Percentiles rank a stretch among this genome's conserved stretches.
phyloP scores from a whole-genome alignment of 441 rosid genomes.

The Sinapis alba region DNA sequence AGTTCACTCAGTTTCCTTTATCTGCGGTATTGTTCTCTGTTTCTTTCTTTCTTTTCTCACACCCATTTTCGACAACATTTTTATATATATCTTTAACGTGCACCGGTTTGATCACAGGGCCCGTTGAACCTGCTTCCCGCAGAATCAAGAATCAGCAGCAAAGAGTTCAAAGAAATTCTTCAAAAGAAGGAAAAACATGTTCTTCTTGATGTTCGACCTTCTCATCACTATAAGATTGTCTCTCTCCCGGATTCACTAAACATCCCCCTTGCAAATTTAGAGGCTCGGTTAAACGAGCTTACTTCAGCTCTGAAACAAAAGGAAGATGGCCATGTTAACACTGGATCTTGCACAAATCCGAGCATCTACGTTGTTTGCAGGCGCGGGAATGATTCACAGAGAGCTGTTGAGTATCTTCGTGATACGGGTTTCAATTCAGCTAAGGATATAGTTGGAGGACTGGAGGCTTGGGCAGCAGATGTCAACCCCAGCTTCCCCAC shows the following conservation, averaged over 20 bases:
- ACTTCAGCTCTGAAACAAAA: constrained; percentile 61
- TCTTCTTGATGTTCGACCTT: constrained; percentile 85
- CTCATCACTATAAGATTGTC: constrained; percentile 83
- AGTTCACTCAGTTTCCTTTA: constrained; percentile 79
- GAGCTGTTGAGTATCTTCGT: constrained; percentile 73
- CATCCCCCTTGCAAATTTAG: constrained; percentile 69
- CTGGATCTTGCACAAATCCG: constrained; percentile 37
- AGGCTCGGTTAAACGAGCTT: constrained; percentile 64
- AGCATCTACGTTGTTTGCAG: constrained; percentile 71
- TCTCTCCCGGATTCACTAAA: constrained; percentile 78
- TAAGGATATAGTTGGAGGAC: constrained; percentile 78
- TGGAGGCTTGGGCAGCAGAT: constrained; percentile 76
- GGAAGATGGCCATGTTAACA: constrained; percentile 42
- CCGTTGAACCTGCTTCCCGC: constrained; percentile 58
- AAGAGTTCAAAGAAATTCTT: constrained; percentile 57
- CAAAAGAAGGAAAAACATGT: constrained; percentile 53
- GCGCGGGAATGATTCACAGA: constrained; percentile 93
- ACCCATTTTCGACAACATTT: background rate
- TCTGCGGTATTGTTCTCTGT: constrained; percentile 44
- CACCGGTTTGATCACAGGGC: constrained; percentile 46
- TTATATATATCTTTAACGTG: background rate
- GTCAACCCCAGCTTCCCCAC: constrained; percentile 55
- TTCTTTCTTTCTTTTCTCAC: background rate
- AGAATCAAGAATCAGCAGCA: constrained; percentile 76
- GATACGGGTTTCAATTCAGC: constrained; percentile 62